A percentile compares a stretch with the other conserved stretches of the same genome.
Evolutionary conservation across 371 early-diverging fungal genomes (phyloP).

Genomic region (Syncephalastrum sp.): DNA sequence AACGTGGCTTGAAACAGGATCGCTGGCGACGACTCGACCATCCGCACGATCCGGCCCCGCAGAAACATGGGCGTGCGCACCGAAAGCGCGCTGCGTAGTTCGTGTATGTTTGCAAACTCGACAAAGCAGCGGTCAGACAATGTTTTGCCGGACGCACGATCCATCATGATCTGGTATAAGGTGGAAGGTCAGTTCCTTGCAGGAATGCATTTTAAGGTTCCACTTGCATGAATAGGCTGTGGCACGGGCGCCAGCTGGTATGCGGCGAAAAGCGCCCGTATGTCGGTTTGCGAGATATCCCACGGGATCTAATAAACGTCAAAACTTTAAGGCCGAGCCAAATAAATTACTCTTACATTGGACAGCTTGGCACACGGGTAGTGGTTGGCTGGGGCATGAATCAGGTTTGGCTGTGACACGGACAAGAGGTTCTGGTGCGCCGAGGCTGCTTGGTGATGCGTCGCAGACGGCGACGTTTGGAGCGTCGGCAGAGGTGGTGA

Average conservation of each 20-base stretch:
- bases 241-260: constrained; percentile 11
- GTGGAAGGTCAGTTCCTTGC: neutral
- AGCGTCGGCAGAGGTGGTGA: too few relatives aligned
- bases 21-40: constrained; percentile 46
- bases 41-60: constrained; percentile 51
- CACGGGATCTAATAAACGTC: constrained; percentile 21
- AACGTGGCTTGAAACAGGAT: constrained; percentile 54
- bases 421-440: too few relatives aligned
- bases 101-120: constrained; percentile 30
- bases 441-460: too few relatives aligned
- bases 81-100: constrained; percentile 26
- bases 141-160: constrained; percentile 50
- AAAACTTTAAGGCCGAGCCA: too few relatives aligned
- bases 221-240: constrained; percentile 31
- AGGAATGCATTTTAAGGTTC: neutral
- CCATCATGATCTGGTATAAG: constrained; percentile 16
- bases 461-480: too few relatives aligned
- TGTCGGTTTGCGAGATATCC: constrained; percentile 24
- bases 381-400: too few relatives aligned
- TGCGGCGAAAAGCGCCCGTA: constrained; percentile 14
- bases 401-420: too few relatives aligned
- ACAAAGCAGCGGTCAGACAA: constrained; percentile 39
- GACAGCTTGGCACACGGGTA: too few relatives aligned
- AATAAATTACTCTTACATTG: too few relatives aligned
- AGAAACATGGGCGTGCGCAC: constrained; percentile 33